These are phyloP conservation scores for Lachnellula occidentalis DNA, from an alignment of 2,329 filamentous ascomycete genomes.

Conservation along the genomic window DNA sequence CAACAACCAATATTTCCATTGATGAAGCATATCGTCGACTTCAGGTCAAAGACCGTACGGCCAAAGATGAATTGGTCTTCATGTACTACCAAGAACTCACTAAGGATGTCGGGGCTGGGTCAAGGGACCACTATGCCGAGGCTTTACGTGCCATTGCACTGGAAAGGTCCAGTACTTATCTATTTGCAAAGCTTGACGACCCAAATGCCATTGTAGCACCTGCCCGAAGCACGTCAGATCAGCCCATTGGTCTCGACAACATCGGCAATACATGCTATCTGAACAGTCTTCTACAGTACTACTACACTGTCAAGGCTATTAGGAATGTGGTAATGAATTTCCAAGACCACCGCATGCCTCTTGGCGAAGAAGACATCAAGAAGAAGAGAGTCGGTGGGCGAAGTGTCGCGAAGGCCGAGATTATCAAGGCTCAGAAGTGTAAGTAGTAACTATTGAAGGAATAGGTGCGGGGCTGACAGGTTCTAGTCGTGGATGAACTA, in stretches of 20 bases:
- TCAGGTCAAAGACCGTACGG: slow-evolving; percentile 23
- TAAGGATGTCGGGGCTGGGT: slow-evolving; percentile 23
- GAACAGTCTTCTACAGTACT: slow-evolving; percentile 92
- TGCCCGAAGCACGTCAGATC: slow-evolving; percentile 35
- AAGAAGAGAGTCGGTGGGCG: slow-evolving; percentile 71
- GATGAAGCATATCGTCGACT: slow-evolving; percentile 30
- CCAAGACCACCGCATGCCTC: slow-evolving; percentile 62
- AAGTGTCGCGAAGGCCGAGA: slow-evolving; percentile 53
- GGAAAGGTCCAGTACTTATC: slow-evolving; percentile 28
- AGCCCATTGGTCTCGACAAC: slow-evolving; percentile 83
- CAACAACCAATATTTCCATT: slow-evolving; percentile 19
- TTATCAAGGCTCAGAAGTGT: slow-evolving; percentile 67
- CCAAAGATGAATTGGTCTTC: slow-evolving; percentile 29
- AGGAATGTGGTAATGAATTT: slow-evolving; percentile 76
- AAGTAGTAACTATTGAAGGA: slow-evolving; percentile 35
- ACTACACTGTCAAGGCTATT: slow-evolving; percentile 81
- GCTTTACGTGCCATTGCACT: slow-evolving; percentile 30
- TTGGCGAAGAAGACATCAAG: slow-evolving; percentile 57
- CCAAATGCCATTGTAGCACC: slow-evolving; percentile 29
- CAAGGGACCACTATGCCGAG: slow-evolving; percentile 29
- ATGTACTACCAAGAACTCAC: slow-evolving; percentile 29
- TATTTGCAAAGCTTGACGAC: slow-evolving; percentile 31
- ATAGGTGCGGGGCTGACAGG: slow-evolving; percentile 14
- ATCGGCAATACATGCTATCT: slow-evolving; percentile 98
- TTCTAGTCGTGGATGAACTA: slow-evolving; percentile 68